Evolutionary conservation across 805 yeast genomes (phyloP).

Genomic region (Yarrowia bubula): DNA sequence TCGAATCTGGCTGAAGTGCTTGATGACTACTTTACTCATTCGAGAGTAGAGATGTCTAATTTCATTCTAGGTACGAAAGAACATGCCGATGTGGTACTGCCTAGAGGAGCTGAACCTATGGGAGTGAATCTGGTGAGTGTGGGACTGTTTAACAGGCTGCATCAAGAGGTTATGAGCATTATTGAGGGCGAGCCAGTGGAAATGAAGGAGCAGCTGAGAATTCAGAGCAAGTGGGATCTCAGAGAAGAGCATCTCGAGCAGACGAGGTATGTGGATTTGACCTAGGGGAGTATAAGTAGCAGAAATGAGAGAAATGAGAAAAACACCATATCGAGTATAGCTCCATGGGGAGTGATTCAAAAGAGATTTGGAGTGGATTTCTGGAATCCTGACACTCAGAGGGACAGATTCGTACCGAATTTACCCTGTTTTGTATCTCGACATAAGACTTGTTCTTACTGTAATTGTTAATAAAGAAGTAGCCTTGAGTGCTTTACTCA

Average conservation of each 20-base stretch:
- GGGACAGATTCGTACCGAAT: too few relatives aligned
- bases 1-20: constrained; percentile 38
- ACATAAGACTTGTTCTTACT: too few relatives aligned
- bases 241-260: constrained; percentile 18
- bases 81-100: constrained; percentile 70
- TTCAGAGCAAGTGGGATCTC: constrained; percentile 26
- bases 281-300: not conserved
- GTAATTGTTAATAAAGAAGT: too few relatives aligned
- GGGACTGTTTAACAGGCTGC: constrained; percentile 47
- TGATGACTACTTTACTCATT: constrained; percentile 50
- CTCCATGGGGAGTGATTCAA: too few relatives aligned
- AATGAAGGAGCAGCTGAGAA: constrained; percentile 4
- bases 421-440: too few relatives aligned
- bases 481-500: too few relatives aligned
- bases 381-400: too few relatives aligned
- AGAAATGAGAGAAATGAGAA: too few relatives aligned
- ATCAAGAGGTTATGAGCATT: constrained; percentile 29
- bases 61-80: constrained; percentile 64
- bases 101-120: constrained; percentile 61
- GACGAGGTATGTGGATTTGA: constrained; percentile 13
- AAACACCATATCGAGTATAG: too few relatives aligned
- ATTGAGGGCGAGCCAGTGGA: constrained; percentile 24
- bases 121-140: constrained; percentile 63
- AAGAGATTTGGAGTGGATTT: too few relatives aligned
- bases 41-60: constrained; percentile 65